Conservation (phyloP, 139 green algal genomes). For the Closterium sp. region DNA sequence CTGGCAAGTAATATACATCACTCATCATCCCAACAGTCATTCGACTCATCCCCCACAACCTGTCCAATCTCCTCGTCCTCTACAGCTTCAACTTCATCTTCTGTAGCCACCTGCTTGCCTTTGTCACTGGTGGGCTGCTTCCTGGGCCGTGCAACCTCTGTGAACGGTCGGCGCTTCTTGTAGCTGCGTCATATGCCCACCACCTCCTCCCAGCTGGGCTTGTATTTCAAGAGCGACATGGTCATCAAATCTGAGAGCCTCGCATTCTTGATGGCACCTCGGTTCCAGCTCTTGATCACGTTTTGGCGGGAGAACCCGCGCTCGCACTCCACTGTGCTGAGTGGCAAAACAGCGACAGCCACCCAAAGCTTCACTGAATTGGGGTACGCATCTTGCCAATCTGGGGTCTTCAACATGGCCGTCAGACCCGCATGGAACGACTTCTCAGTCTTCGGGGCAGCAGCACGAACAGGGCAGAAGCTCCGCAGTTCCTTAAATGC, state of each 20-base stretch:
- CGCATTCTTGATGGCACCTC: background rate
- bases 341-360: background rate
- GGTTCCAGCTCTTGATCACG: background rate
- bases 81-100: no score
- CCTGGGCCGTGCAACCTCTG: no score
- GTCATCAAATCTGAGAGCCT: background rate
- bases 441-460: background rate
- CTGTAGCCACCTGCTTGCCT: no score
- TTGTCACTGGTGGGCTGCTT: no score
- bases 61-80: no score
- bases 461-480: background rate
- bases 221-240: background rate
- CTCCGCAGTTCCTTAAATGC: background rate
- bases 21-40: no score
- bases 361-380: background rate
- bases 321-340: background rate
- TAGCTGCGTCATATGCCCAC: background rate
- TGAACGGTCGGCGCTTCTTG: background rate
- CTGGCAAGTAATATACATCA: no score
- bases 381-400: background rate
- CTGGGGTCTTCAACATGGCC: background rate
- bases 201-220: background rate
- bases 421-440: background rate
- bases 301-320: background rate
- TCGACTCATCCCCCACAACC: no score